Evolutionary conservation across 75 land plant genomes (phyloP), one percentile per base, ranked within the genome.

Genomic region (Larix kaempferi): DNA sequence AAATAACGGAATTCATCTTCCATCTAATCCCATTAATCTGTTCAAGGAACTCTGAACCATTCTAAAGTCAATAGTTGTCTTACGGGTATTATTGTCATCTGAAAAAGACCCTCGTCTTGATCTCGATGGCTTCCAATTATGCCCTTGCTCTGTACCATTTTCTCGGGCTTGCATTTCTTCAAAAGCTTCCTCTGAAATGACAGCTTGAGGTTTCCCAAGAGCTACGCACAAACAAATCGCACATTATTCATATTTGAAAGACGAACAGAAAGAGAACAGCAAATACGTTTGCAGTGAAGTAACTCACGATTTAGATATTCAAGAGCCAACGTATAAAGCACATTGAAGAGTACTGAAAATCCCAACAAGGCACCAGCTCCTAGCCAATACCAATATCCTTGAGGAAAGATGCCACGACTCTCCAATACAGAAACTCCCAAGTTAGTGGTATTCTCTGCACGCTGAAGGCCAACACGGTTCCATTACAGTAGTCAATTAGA

Each of bases 121-220:
- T 44, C 29, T 73, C 23, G 6, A 7, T 37, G 74, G 6, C 22
- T 23, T 25, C 11, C 55, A 13, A 78, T 67, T 21, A 56, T 80
- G 26, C 72, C 84, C 21, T 62, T 78, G 3, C 39, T 77, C 17
- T 27, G 61, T 57, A 17, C 44, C 49, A 67, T 37, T 8, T 33
- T 52, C 64, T 17, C 49, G 65, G n/a, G 80, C 69, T 33, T 82
- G 57, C 49, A 37, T 59, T 44, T 77, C 83, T 59, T 63, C 84
- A 56, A 82, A 8, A 21, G 27, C 72, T 78, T 85, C 81, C 60
- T 85, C 75, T 2, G 86, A 79, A 7, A 85, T 76, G 21, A 84
- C 63, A 59, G 69, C 78, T 25, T 85, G 78, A 61, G 80, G 86
- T 62, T 83, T 79, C 35, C 86, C 86, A n/a, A 71, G 35, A 26